Percentiles rank a stretch among this genome's conserved stretches.
phyloP scores from a whole-genome alignment of 176 grass and related monocot genomes.

The Sorghum bicolor region DNA sequence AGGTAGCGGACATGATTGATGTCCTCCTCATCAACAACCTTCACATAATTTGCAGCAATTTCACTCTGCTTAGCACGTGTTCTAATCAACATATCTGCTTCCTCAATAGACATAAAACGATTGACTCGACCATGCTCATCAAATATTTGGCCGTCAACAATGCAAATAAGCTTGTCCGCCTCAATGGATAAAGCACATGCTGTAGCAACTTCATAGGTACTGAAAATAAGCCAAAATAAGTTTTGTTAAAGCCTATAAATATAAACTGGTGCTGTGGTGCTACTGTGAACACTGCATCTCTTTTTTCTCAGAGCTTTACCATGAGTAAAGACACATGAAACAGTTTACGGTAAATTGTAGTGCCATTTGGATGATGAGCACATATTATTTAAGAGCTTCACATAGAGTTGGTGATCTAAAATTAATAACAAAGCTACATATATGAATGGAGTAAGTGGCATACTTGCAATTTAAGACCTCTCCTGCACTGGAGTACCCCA shows the following conservation, averaged over 20 bases:
- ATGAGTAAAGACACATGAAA: background rate
- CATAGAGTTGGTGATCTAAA: background rate
- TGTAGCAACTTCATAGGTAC: slow-evolving; percentile 96
- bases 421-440: slow-evolving; percentile 20
- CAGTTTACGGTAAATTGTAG: slow-evolving; percentile 4
- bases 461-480: slow-evolving; percentile 99
- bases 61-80: slow-evolving; percentile 79
- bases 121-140: slow-evolving; percentile 65
- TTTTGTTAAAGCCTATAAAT: slow-evolving; percentile 9
- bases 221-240: slow-evolving; percentile 34
- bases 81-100: slow-evolving; percentile 81
- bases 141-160: slow-evolving; percentile 86
- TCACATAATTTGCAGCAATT: slow-evolving; percentile 87
- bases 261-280: slow-evolving; percentile 5
- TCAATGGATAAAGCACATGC: slow-evolving; percentile 89
- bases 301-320: background rate
- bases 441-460: slow-evolving; percentile 10
- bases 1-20: slow-evolving; percentile 34
- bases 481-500: slow-evolving; percentile 85
- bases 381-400: background rate
- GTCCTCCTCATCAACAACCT: slow-evolving; percentile 59
- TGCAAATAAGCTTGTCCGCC: slow-evolving; percentile 89
- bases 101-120: slow-evolving; percentile 81
- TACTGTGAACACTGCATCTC: background rate
- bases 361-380: background rate